phyloP scores from a whole-genome alignment of 345 rosid genomes.

The Hibiscus trionum region DNA sequence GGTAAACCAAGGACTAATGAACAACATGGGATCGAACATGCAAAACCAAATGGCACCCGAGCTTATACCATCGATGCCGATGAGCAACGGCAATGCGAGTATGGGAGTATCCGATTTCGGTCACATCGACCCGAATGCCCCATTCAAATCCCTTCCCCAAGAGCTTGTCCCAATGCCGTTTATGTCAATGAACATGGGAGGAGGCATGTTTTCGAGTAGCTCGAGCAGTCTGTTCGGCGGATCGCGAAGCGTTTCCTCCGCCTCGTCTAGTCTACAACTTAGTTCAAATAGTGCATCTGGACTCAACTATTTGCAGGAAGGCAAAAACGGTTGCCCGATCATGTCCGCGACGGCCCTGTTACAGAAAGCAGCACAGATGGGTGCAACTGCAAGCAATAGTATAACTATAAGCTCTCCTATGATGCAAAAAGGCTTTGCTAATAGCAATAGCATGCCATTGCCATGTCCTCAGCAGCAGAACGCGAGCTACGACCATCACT shows the following conservation, averaged over 20 bases:
- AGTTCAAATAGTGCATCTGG: constrained; percentile 42
- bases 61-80: constrained; percentile 31
- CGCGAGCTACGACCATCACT: constrained; percentile 5
- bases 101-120: constrained; percentile 34
- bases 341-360: constrained; percentile 67
- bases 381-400: constrained; percentile 54
- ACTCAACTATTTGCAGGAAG: constrained; percentile 39
- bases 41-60: constrained; percentile 37
- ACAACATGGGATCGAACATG: constrained; percentile 23
- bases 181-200: constrained; percentile 21
- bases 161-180: not conserved
- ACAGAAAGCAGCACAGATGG: constrained; percentile 70
- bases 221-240: constrained; percentile 40
- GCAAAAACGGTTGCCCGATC: constrained; percentile 30
- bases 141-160: not conserved
- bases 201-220: constrained; percentile 49
- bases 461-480: constrained; percentile 31
- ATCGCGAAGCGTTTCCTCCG: constrained; percentile 32
- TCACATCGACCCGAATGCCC: constrained; percentile 25
- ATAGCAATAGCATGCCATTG: constrained; percentile 18
- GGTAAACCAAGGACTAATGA: constrained; percentile 48
- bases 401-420: constrained; percentile 43
- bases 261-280: constrained; percentile 52
- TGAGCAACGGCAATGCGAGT: constrained; percentile 13
- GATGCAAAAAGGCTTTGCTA: constrained; percentile 58